Conservation (phyloP, 2,329 filamentous ascomycete genomes). For the Calycina marina region DNA sequence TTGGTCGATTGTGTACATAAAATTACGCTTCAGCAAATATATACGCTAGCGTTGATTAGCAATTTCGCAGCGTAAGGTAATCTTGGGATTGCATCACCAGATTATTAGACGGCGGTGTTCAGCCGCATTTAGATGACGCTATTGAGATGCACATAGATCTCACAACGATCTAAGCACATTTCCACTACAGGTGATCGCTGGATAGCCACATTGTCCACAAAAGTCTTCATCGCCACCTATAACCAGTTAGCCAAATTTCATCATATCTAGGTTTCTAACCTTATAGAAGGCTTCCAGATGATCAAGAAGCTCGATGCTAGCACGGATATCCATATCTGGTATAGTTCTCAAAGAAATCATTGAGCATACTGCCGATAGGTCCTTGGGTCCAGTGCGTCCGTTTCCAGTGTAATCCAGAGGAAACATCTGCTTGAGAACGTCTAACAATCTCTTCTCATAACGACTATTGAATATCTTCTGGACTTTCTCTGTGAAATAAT, state of each 20-base stretch:
- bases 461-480: constrained; percentile 2
- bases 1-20: too few species aligned
- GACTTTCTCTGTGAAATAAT: constrained; percentile 3
- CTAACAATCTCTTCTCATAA: constrained; percentile 1
- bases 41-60: too few species aligned
- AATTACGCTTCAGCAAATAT: too few species aligned
- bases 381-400: not conserved
- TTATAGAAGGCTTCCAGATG: constrained; percentile 14
- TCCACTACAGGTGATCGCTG: too few species aligned
- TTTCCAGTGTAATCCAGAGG: not conserved
- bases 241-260: not conserved
- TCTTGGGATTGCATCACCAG: too few species aligned
- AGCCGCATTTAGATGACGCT: too few species aligned
- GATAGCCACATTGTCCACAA: constrained; percentile 13
- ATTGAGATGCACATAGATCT: too few species aligned
- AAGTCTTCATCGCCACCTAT: constrained; percentile 13
- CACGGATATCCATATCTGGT: not conserved
- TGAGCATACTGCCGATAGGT: not conserved
- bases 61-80: too few species aligned
- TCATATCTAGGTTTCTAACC: constrained; percentile 3
- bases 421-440: not conserved
- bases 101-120: too few species aligned
- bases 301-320: constrained; percentile 16
- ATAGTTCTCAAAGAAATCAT: not conserved
- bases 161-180: too few species aligned